These are phyloP conservation scores for Clathrus columnatus DNA, from an alignment of 768 basidiomycete species.

Conservation along the genomic window DNA sequence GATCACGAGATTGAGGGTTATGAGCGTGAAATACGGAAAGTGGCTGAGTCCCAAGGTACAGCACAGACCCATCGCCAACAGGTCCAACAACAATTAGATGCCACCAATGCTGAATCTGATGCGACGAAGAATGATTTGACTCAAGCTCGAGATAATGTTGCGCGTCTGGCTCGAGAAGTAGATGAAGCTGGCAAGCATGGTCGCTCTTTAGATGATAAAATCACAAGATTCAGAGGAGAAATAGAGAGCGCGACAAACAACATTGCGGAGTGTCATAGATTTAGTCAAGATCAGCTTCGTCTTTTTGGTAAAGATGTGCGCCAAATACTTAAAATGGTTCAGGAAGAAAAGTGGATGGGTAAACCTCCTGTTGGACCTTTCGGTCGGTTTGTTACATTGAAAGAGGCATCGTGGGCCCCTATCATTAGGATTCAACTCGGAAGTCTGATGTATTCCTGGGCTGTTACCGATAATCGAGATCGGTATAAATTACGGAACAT, in stretches of 20 bases:
- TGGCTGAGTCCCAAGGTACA: slow-evolving; percentile 3
- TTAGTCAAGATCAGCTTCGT: slow-evolving; percentile 48
- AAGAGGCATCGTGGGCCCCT: slow-evolving; percentile 57
- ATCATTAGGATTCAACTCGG: slow-evolving; percentile 60
- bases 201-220: slow-evolving; percentile 23
- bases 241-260: slow-evolving; percentile 46
- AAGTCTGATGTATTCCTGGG: slow-evolving; percentile 54
- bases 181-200: slow-evolving; percentile 35
- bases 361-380: slow-evolving; percentile 69
- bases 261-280: slow-evolving; percentile 35
- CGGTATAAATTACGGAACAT: slow-evolving; percentile 46
- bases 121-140: background rate
- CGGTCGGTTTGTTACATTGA: slow-evolving; percentile 67
- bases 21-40: slow-evolving; percentile 28
- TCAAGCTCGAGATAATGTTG: background rate
- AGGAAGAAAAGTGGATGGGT: slow-evolving; percentile 49
- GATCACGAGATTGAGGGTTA: slow-evolving; percentile 27
- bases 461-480: slow-evolving; percentile 65
- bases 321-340: slow-evolving; percentile 44
- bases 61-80: background rate
- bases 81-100: background rate
- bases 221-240: slow-evolving; percentile 31
- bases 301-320: slow-evolving; percentile 60
- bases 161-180: background rate
- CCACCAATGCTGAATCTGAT: background rate